phyloP scores from a whole-genome alignment of 257 asterid species.

The Fraxinus cuspidata region DNA sequence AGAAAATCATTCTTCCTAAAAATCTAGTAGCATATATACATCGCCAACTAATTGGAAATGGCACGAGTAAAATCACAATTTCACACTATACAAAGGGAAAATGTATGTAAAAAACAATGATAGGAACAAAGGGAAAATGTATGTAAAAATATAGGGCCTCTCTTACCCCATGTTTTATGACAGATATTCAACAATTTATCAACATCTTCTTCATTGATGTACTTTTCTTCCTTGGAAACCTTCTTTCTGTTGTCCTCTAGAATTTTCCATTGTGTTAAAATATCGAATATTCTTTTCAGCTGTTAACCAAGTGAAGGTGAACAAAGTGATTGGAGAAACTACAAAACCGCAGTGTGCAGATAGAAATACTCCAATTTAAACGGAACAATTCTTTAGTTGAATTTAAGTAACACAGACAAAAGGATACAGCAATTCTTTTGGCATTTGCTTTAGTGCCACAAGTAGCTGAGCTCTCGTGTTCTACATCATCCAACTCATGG shows the following conservation, averaged over 20 bases:
- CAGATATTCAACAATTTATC: slow-evolving; percentile 57
- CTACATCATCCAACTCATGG: slow-evolving; percentile 44
- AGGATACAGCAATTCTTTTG: slow-evolving; percentile 71
- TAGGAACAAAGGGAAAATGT: not conserved
- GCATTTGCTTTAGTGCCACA: slow-evolving; percentile 33
- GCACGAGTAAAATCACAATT: not conserved
- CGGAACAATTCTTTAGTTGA: not conserved
- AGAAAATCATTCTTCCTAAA: not conserved
- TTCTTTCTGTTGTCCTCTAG: slow-evolving; percentile 42
- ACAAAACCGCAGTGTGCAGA: not conserved
- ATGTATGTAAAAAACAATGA: not conserved
- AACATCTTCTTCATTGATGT: slow-evolving; percentile 56
- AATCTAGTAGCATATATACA: not conserved
- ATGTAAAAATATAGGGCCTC: not conserved
- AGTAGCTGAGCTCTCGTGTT: slow-evolving; percentile 26
- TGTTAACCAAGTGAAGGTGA: slow-evolving; percentile 48
- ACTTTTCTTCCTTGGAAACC: slow-evolving; percentile 32
- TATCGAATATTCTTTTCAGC: slow-evolving; percentile 54
- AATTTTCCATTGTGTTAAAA: slow-evolving; percentile 59
- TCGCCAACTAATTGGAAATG: not conserved
- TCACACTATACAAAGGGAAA: not conserved
- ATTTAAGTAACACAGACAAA: slow-evolving; percentile 4
- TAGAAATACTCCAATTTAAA: slow-evolving; percentile 1
- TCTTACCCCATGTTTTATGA: slow-evolving; percentile 34
- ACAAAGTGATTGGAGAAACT: slow-evolving; percentile 21